Base-by-base conservation (phyloP, 164 flowering plant species). In the Piper longum region DNA sequence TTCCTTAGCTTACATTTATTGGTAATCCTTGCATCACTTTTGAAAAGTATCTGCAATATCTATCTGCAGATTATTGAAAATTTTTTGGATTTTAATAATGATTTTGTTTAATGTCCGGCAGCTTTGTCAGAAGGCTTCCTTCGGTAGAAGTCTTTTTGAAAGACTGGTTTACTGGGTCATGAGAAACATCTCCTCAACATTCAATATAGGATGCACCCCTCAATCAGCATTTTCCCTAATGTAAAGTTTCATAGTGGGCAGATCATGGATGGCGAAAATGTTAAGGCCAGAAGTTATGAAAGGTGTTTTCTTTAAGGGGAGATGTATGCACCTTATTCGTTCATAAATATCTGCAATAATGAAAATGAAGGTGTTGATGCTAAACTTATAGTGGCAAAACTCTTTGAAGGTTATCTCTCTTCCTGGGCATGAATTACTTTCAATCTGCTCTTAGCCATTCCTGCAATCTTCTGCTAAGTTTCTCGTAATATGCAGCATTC, bases 171-270 rank as follows among this genome's bases (percentile, higher is more conserved):
- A 11, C 56, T 80, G 42, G 79, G 77, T 16, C 76, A 78, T 42
- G 54, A 55, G 59, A 81, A 70, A 57, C 74, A 79, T 59, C 80
- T 80, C 41, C 78, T 82, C 3, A 65, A 77, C 41, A 56, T 76
- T 3, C 86, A 82, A 54, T 80, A 82, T 57, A 51, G 82, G 57
- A 80, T 82, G 83, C 82, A 78, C 67, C 83, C 83, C 3, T 67
- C 75, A 3, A 79, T 79, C 54, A 82, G 81, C 55, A 54, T 54
- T 3, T 80, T 83, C 62, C 90, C 90, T 40, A 85, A 79, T 66
- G 43, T 19, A 4, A 73, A 73, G 36, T 83, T 85, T 56, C 82
- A 84, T 18, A 40, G 57, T 6, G 69, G 64, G 0, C 70, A 67
- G 65, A 79, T 85, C 55, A 12, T 4, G 36, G 81, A 85, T 73